Evolutionary conservation across 345 rosid species (phyloP), one percentile per base, ranked within the genome.

Genomic region (Arabidopsis suecica): DNA sequence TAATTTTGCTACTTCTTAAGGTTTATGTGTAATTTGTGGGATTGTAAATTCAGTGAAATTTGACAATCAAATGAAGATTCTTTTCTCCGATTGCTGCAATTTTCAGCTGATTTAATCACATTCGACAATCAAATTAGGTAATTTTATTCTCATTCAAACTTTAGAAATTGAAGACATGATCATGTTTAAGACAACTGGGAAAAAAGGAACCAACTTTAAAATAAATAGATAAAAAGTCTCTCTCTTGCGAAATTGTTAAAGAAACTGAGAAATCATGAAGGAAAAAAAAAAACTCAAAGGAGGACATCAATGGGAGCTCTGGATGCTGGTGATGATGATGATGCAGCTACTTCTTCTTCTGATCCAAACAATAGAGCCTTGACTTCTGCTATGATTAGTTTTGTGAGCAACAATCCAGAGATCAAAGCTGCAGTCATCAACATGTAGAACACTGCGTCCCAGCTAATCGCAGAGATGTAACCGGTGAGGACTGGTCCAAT

Each of bases 401-500:
- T 87, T 33, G 96, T 92, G 51, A 95, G 88, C 74, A 95, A 78
- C 65, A 95, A 78, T 38, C 97, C 99, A 1, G 97, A 91, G 1
- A 90, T 61, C 6, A 95, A 69, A 57, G 99, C 97, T 51, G 99
- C 87, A 2, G 70, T 89, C 99, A 95, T 95, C 70, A 95, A 80
- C 97, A 95, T 92, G 18, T 90, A 77, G 72, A 92, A 95, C 74
- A 95, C 99, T 0, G 89, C 90, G 30, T 78, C 87, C 99, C 99
- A 95, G 83, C 99, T 92, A 68, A 65, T 81, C 1, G 82, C 81
- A 1, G 97, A 95, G 68, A 95, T 89, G 77, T 92, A 95, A 41
- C 99, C 99, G 0, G 99, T 95, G 3, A 95, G 55, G 10, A 92
- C 56, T 11, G 99, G 99, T 68, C 99, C 99, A 16, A 95, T 76